A percentile compares a stretch with the other conserved stretches of the same genome.
These are phyloP conservation scores for Xylariaceae sp. DNA, from an alignment of 2,329 filamentous ascomycete genomes.

Conservation along the genomic window DNA sequence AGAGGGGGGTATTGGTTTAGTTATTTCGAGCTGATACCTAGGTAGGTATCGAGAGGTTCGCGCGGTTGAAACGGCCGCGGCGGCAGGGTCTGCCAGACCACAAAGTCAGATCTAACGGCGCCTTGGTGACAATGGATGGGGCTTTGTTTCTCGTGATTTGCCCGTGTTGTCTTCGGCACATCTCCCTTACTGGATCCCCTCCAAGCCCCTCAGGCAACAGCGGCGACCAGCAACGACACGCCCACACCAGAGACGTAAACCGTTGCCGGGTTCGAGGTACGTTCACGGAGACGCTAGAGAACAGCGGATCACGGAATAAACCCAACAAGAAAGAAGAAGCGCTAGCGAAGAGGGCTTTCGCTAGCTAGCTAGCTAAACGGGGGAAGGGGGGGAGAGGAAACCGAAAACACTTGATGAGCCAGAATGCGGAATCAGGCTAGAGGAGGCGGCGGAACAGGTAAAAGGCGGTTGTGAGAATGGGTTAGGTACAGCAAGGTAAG, in stretches of 20 bases:
- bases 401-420: background rate
- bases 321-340: background rate
- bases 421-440: constrained; percentile 9
- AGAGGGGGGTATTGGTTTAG: constrained; percentile 16
- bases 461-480: constrained; percentile 6
- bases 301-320: background rate
- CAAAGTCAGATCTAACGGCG: background rate
- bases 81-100: constrained; percentile 4
- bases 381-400: background rate
- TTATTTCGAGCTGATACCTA: constrained; percentile 7
- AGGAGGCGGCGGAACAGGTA: background rate
- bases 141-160: constrained; percentile 10
- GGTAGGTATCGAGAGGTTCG: constrained; percentile 3
- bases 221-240: constrained; percentile 1
- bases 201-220: constrained; percentile 11
- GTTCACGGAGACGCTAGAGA: constrained; percentile 1
- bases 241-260: constrained; percentile 10
- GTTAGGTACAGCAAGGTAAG: constrained; percentile 1
- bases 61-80: constrained; percentile 8
- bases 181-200: constrained; percentile 12
- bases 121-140: background rate
- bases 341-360: background rate
- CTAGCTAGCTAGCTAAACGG: background rate
- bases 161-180: constrained; percentile 15
- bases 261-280: constrained; percentile 1